Percentiles rank a stretch among this genome's conserved stretches.
phyloP scores from a whole-genome alignment of 345 rosid species.

The Firmiana major region DNA sequence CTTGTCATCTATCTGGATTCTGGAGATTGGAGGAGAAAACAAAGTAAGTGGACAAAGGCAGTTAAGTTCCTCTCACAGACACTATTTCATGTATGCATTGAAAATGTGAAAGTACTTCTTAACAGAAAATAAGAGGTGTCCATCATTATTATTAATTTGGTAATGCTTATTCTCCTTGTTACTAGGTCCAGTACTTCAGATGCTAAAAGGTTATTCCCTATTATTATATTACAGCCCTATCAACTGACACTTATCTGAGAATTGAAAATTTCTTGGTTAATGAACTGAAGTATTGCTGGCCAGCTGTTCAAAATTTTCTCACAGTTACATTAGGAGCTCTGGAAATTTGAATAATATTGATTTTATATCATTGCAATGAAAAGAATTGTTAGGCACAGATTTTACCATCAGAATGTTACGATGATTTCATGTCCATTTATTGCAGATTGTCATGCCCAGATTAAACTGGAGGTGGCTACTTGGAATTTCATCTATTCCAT shows the following conservation, averaged over 20 bases:
- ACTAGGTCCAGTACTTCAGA: background rate
- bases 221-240: background rate
- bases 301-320: background rate
- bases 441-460: conserved; percentile 44
- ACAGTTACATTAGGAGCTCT: background rate
- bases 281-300: background rate
- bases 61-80: background rate
- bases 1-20: background rate
- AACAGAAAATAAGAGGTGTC: background rate
- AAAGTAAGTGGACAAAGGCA: background rate
- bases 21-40: background rate
- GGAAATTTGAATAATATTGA: background rate
- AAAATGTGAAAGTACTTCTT: background rate
- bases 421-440: background rate
- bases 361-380: background rate
- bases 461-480: conserved; percentile 74
- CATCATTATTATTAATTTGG: background rate
- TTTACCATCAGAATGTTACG: background rate
- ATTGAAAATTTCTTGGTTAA: background rate
- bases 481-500: conserved; percentile 51
- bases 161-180: background rate
- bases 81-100: background rate
- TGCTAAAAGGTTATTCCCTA: background rate
- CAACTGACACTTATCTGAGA: background rate
- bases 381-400: background rate